phyloP scores from a whole-genome alignment of 345 rosid genomes.

The Murraya koenigii region DNA sequence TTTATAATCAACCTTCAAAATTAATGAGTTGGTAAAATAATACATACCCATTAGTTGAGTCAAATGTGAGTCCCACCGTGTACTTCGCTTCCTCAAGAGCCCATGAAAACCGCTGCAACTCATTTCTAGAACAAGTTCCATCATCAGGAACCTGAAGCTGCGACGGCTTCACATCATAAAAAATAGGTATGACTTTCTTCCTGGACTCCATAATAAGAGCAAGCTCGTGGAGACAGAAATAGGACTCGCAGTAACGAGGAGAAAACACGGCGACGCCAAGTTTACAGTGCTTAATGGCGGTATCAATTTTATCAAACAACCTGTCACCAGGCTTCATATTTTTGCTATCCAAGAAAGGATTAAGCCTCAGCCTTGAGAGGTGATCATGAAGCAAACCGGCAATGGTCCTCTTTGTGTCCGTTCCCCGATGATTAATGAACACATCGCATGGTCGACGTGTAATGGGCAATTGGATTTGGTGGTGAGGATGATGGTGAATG shows the following conservation, averaged over 20 bases:
- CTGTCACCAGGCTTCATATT: slow-evolving; percentile 80
- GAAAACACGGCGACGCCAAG: slow-evolving; percentile 79
- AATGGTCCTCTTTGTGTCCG: slow-evolving; percentile 72
- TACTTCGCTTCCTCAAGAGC: slow-evolving; percentile 71
- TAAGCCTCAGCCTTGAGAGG: slow-evolving; percentile 35
- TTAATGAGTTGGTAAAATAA: no score
- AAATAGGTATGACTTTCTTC: slow-evolving; percentile 73
- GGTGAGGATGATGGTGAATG: slow-evolving; percentile 6
- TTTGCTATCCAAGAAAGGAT: slow-evolving; percentile 72
- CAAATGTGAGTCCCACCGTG: slow-evolving; percentile 85
- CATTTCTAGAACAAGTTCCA: slow-evolving; percentile 27
- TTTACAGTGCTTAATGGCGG: slow-evolving; percentile 48
- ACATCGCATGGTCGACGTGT: slow-evolving; percentile 43
- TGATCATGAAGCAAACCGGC: slow-evolving; percentile 61
- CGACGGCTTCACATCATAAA: slow-evolving; percentile 80
- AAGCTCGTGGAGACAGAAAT: slow-evolving; percentile 80
- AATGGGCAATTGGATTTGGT: slow-evolving; percentile 3
- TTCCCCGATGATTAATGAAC: slow-evolving; percentile 83
- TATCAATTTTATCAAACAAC: slow-evolving; percentile 50
- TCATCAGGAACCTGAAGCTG: slow-evolving; percentile 50
- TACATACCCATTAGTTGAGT: slow-evolving; percentile 59
- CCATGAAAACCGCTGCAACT: slow-evolving; percentile 39
- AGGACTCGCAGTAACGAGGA: slow-evolving; percentile 69
- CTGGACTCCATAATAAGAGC: slow-evolving; percentile 61
- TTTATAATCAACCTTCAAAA: neutral